phyloP scores from a whole-genome alignment of 257 asterid genomes.

The Fraxinus cuspidata region DNA sequence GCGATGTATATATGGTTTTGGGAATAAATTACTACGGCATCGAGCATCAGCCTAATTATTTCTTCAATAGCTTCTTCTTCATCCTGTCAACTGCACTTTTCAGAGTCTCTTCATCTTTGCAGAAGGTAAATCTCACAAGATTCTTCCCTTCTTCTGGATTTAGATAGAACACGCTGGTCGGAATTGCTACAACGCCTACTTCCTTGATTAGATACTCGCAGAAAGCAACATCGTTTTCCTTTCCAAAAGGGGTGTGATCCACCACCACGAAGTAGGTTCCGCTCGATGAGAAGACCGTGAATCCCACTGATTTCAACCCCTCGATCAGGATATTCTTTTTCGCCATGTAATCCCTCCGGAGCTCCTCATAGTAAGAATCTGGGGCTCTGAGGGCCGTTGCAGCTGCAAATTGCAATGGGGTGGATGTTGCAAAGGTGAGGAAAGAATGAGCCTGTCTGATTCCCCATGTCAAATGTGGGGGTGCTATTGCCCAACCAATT shows the following conservation, averaged over 20 bases:
- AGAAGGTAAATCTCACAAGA: slow-evolving; percentile 94
- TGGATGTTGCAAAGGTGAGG: slow-evolving; percentile 90
- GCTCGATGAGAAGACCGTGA: slow-evolving; percentile 75
- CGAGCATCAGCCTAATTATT: slow-evolving; percentile 21
- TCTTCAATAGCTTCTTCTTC: slow-evolving; percentile 57
- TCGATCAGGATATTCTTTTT: slow-evolving; percentile 81
- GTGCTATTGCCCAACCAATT: slow-evolving; percentile 97
- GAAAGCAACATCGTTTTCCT: slow-evolving; percentile 72
- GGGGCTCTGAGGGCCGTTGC: slow-evolving; percentile 75
- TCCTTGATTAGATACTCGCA: slow-evolving; percentile 93
- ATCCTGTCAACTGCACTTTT: slow-evolving; percentile 64
- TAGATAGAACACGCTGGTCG: slow-evolving; percentile 86
- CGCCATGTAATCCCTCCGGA: slow-evolving; percentile 61
- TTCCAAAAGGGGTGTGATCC: slow-evolving; percentile 86
- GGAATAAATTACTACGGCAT: not conserved
- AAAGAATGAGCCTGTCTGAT: slow-evolving; percentile 86
- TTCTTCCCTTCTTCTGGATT: slow-evolving; percentile 93
- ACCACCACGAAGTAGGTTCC: slow-evolving; percentile 94
- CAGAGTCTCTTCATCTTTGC: slow-evolving; percentile 83
- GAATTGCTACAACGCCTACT: slow-evolving; percentile 92
- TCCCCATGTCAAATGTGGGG: slow-evolving; percentile 91
- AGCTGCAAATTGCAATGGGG: slow-evolving; percentile 93
- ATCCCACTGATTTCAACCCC: slow-evolving; percentile 85
- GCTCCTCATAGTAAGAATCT: slow-evolving; percentile 77
- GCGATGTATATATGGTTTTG: not conserved